Base-by-base conservation (phyloP, 805 yeast genomes). In the Jamesozyma jinghongensis region DNA sequence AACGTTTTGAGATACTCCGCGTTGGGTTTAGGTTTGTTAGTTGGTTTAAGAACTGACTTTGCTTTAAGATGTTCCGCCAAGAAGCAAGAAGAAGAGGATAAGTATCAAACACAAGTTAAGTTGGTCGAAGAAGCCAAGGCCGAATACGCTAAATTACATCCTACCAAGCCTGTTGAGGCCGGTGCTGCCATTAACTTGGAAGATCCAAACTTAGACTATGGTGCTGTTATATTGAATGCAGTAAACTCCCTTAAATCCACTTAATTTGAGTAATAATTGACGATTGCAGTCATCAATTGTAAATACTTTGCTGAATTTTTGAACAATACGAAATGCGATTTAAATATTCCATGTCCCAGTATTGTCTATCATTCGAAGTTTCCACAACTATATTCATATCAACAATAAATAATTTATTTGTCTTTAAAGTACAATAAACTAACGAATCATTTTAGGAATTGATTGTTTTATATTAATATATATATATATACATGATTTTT, bases 191-290 rank as follows among this genome's bases (percentile, higher is more conserved):
- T 80, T 51, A 74, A 88, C 68, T 72, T 87, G 62, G 90, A 85
- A 57, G 95, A 87, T 67, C 92, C 94, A 51, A 82, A 87, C 69
- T 75, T 86, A 64, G 97, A 88, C 63, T 74, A 83, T 55, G 96
- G 77, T 40, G 68, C 70, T 49, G 82, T 77, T 37, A 75, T 82
- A 54, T 71, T 80, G 59, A 70, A 77, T 38, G 77, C 81, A 53
- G 73, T 82, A 50, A 80, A 75, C 53, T 73, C 75, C 42, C 57
- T 73, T 50, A 65, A 65, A 55, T 65, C 40, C 11, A 22, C 41
- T 14, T 37, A 30, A 34, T 3, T 11, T 8, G n/a, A n/a, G n/a
- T n/a, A n/a, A 17, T 5, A 16, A 14, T 22, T 22, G 26, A 22
- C 26, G 6, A 22, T 22, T 7, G n/a, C n/a, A 22, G 10, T 22